phyloP scores from a whole-genome alignment of 2,329 filamentous ascomycete species.

The Hypoxylon sp. region DNA sequence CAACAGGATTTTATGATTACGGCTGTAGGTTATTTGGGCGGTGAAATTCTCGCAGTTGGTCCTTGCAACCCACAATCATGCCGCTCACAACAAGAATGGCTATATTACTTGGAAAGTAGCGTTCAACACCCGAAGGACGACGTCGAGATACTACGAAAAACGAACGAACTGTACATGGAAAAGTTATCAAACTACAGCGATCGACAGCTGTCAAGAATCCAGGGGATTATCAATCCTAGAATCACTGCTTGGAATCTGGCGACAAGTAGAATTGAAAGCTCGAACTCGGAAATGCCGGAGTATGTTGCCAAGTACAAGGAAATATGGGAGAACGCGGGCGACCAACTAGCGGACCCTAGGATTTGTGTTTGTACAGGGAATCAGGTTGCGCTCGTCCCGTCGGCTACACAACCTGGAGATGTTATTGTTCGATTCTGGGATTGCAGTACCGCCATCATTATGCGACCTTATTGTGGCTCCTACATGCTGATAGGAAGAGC shows the following conservation, averaged over 20 bases:
- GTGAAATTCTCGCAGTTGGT: conserved; percentile 14
- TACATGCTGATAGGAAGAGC: conserved; percentile 17
- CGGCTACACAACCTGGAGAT: conserved; percentile 11
- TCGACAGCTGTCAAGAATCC: conserved; percentile 11
- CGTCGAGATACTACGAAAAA: conserved; percentile 5
- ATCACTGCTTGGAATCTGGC: not conserved
- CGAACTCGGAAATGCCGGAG: not conserved
- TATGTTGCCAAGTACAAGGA: conserved; percentile 6
- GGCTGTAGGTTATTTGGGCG: conserved; percentile 21
- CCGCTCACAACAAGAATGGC: conserved; percentile 15
- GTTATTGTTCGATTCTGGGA: conserved; percentile 23
- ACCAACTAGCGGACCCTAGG: not conserved
- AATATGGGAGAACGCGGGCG: not conserved
- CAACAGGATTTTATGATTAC: conserved; percentile 11
- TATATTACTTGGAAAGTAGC: conserved; percentile 2
- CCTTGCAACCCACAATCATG: not conserved
- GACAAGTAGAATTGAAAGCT: not conserved
- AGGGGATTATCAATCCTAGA: not conserved
- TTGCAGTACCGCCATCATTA: conserved; percentile 19
- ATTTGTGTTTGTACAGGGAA: conserved; percentile 19
- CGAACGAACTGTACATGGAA: conserved; percentile 12
- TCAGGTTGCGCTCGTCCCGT: conserved; percentile 22
- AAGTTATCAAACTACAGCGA: conserved; percentile 5
- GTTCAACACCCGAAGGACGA: not conserved
- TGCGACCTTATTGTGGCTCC: conserved; percentile 9